Conservation (phyloP, 1,139 yeast genomes). For the Torulaspora globosa region DNA sequence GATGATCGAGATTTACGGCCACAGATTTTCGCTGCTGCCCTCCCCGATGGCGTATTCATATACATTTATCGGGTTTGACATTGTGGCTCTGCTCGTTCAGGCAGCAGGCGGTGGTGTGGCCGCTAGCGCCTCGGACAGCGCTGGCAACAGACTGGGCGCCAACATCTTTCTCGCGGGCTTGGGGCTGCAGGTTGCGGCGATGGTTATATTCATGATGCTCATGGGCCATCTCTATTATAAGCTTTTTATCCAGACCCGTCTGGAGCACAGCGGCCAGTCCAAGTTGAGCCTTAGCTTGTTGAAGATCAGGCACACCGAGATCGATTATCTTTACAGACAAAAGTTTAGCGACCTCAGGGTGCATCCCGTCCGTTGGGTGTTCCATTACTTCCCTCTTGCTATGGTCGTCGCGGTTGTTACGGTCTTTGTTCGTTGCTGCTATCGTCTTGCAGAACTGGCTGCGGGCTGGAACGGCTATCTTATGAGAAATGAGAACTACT, state of each 20-base stretch:
- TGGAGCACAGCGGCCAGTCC: slow-evolving; percentile 22
- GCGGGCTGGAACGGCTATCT: slow-evolving; percentile 75
- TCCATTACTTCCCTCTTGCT: slow-evolving; percentile 51
- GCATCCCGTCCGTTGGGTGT: slow-evolving; percentile 35
- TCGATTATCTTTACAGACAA: slow-evolving; percentile 30
- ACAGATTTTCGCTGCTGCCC: slow-evolving; percentile 53
- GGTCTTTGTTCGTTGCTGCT: slow-evolving; percentile 69
- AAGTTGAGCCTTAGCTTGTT: slow-evolving; percentile 28
- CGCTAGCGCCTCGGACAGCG: slow-evolving; percentile 42
- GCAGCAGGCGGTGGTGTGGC: slow-evolving; percentile 82
- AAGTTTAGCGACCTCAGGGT: slow-evolving; percentile 27
- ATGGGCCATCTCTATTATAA: slow-evolving; percentile 53
- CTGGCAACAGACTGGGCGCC: slow-evolving; percentile 49
- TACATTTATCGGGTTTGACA: slow-evolving; percentile 62
- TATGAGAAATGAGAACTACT: slow-evolving; percentile 64
- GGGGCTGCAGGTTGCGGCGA: slow-evolving; percentile 69
- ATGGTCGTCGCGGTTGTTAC: slow-evolving; percentile 52
- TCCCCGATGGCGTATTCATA: slow-evolving; percentile 71
- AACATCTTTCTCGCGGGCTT: slow-evolving; percentile 81
- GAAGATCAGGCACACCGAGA: slow-evolving; percentile 30
- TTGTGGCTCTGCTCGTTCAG: slow-evolving; percentile 66
- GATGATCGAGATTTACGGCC: slow-evolving; percentile 65
- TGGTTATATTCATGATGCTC: slow-evolving; percentile 57
- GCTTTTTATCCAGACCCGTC: slow-evolving; percentile 41
- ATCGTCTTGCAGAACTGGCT: slow-evolving; percentile 73